Evolutionary conservation across 2,329 filamentous ascomycete species (phyloP).

Genomic region (Hypocrella siamensis): DNA sequence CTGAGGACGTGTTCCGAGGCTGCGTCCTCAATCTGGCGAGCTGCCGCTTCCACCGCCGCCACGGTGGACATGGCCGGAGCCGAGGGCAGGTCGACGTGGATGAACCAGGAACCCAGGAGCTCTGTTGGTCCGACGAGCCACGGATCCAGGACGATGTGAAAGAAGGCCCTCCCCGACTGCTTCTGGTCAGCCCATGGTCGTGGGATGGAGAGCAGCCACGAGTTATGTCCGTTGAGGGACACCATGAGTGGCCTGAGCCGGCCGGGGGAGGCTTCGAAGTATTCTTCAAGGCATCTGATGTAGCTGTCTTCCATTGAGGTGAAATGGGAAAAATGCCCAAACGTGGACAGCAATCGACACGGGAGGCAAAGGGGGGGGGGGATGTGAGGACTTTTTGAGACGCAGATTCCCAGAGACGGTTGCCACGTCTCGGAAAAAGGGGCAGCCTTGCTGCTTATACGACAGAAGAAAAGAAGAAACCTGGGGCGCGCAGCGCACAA

Average conservation of each 20-base stretch:
- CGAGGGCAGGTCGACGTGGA: slow-evolving; percentile 7
- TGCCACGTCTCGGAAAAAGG: too few relatives aligned
- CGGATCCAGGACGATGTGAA: slow-evolving; percentile 17
- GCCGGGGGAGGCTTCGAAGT: slow-evolving; percentile 5
- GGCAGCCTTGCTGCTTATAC: too few relatives aligned
- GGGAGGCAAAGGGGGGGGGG: too few relatives aligned
- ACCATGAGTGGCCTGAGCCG: slow-evolving; percentile 13
- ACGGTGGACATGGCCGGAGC: slow-evolving; percentile 4
- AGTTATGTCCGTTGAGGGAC: slow-evolving; percentile 17
- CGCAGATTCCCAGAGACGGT: too few relatives aligned
- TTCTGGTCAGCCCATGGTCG: slow-evolving; percentile 10
- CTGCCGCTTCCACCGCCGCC: slow-evolving; percentile 3
- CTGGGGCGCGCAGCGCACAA: too few relatives aligned
- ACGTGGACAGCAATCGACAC: too few relatives aligned
- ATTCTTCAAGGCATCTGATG: slow-evolving; percentile 6
- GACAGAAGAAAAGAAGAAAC: too few relatives aligned
- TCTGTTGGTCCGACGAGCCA: slow-evolving; percentile 14
- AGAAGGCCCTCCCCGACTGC: slow-evolving; percentile 10
- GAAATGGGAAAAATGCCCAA: neutral
- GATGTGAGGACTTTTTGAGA: too few relatives aligned
- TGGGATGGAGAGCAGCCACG: slow-evolving; percentile 18
- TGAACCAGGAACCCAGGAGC: slow-evolving; percentile 8
- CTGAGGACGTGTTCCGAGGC: slow-evolving; percentile 4
- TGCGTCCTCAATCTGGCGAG: slow-evolving; percentile 5
- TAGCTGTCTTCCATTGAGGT: slow-evolving; percentile 5